Evolutionary conservation across 2,329 filamentous ascomycete genomes (phyloP).

Genomic region (Nemania sp.): DNA sequence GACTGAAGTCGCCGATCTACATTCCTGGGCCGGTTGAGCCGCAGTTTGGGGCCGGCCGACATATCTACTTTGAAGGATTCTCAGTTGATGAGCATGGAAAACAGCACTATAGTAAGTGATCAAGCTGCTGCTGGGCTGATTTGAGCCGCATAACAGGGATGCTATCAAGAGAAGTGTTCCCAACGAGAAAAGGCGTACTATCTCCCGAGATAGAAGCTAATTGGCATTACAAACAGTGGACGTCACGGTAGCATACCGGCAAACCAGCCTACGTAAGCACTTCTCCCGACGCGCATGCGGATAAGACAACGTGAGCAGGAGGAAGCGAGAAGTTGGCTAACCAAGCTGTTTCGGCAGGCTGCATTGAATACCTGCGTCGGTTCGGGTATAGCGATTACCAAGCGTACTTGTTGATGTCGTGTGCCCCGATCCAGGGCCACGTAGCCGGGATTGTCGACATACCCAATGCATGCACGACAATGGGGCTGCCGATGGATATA

Average conservation of each 20-base stretch:
- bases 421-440: conserved; percentile 84
- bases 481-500: conserved; percentile 89
- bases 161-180: neutral
- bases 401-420: conserved; percentile 82
- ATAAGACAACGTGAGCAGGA: neutral
- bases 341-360: conserved; percentile 45
- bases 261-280: conserved; percentile 66
- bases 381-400: conserved; percentile 76
- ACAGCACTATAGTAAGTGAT: conserved; percentile 68
- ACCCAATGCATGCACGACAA: conserved; percentile 86
- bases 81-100: conserved; percentile 85
- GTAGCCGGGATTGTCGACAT: conserved; percentile 90
- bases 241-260: conserved; percentile 81
- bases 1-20: conserved; percentile 82
- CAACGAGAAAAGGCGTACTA: neutral
- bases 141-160: neutral
- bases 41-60: conserved; percentile 79
- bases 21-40: conserved; percentile 86
- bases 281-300: neutral
- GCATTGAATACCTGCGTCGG: conserved; percentile 77
- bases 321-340: neutral
- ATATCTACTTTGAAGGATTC: conserved; percentile 88
- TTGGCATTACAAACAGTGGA: conserved; percentile 56
- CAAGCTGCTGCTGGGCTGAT: neutral
- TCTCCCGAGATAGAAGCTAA: neutral